A percentile compares a stretch with the other conserved stretches of the same genome.
phyloP scores from a whole-genome alignment of 169 alveolate genomes.

The Sarcocystis neurona region DNA sequence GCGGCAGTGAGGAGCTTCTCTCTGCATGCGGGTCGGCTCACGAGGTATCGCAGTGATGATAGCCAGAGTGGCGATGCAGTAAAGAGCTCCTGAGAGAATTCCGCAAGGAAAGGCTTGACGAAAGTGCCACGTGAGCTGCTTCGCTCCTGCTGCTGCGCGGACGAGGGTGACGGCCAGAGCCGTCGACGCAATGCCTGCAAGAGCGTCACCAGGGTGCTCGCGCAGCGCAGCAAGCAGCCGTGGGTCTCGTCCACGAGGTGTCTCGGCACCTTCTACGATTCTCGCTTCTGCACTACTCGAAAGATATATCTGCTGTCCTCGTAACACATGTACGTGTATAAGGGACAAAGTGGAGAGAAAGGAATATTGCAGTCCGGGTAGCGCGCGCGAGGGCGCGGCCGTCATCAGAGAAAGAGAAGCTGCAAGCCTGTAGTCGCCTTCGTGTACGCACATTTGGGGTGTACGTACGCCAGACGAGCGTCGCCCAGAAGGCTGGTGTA shows the following conservation, averaged over 20 bases:
- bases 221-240: not conserved
- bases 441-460: too few relatives aligned
- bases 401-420: too few relatives aligned
- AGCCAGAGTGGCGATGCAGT: not conserved
- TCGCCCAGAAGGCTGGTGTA: too few relatives aligned
- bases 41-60: slow-evolving; percentile 38
- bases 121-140: not conserved
- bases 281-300: not conserved
- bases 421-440: too few relatives aligned
- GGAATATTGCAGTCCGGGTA: too few relatives aligned
- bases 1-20: too few relatives aligned
- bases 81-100: slow-evolving; percentile 29
- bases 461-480: too few relatives aligned
- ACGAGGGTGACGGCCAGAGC: not conserved
- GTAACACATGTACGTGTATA: too few relatives aligned
- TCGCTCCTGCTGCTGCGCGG: not conserved
- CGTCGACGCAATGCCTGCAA: slow-evolving; percentile 13
- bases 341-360: too few relatives aligned
- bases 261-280: not conserved
- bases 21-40: not conserved
- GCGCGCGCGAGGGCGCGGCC: too few relatives aligned
- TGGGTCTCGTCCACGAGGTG: not conserved
- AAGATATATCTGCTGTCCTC: not conserved
- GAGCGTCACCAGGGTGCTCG: not conserved
- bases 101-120: slow-evolving; percentile 1